Evolutionary conservation across 164 flowering plant species (phyloP).

Genomic region (Aristolochia fimbriata): DNA sequence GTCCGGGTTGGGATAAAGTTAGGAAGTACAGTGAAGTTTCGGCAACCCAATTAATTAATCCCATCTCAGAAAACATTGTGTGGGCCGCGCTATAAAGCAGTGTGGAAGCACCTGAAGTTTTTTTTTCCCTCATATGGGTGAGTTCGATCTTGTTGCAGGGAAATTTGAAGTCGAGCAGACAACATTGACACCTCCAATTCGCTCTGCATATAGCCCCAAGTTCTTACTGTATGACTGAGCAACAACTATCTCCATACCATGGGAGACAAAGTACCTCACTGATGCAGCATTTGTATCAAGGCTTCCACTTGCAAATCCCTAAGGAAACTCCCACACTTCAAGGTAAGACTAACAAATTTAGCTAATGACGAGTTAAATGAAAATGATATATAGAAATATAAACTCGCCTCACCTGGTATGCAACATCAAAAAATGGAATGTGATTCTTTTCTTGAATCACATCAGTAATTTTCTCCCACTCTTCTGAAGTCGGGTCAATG

Average conservation of each 20-base stretch:
- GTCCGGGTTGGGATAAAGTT: too few relatives aligned
- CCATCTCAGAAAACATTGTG: too few relatives aligned
- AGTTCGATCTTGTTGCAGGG: too few relatives aligned
- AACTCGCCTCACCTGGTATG: conserved; percentile 66
- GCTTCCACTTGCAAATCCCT: conserved; percentile 99
- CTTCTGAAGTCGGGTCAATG: conserved; percentile 90
- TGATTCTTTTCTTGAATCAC: conserved; percentile 93
- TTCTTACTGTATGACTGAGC: conserved; percentile 98
- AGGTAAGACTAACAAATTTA: background rate
- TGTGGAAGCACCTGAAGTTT: too few relatives aligned
- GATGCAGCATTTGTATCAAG: conserved; percentile 92
- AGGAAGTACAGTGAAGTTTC: too few relatives aligned
- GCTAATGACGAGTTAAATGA: conserved; percentile 1
- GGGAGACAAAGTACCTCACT: conserved; percentile 74
- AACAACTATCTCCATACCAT: conserved; percentile 85
- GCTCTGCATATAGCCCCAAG: conserved; percentile 89
- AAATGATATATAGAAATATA: background rate
- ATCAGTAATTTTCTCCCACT: conserved; percentile 93
- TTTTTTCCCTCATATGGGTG: too few relatives aligned
- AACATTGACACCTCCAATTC: conserved; percentile 91
- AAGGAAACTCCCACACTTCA: conserved; percentile 8
- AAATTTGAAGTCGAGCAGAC: conserved; percentile 81
- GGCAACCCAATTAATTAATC: too few relatives aligned
- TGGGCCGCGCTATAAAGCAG: too few relatives aligned
- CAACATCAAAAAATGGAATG: conserved; percentile 96